Evolutionary conservation across 2,329 filamentous ascomycete genomes (phyloP), one percentile per base, ranked within the genome.

Genomic region (Dryadomyces quercus-mongolicae): DNA sequence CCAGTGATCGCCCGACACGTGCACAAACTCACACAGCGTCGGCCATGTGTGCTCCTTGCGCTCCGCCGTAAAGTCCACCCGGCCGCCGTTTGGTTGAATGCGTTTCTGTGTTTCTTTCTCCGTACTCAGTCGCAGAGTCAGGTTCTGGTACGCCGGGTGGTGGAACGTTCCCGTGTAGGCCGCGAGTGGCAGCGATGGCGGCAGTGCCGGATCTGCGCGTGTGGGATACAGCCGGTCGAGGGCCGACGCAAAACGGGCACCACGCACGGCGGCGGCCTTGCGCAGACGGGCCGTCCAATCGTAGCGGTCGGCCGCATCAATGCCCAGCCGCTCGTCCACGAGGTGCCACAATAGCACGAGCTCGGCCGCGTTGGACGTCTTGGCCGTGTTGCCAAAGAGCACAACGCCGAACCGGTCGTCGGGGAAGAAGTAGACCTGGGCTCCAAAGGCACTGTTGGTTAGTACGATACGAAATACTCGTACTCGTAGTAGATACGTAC

Each of bases 371-470:
- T 71, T 73, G 2, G 69, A 70, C 3, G 67, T 69, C 5, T 61
- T 13, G 9, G 66, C 69, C 21, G 71, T 74, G 54, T 79, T 80
- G 1, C 61, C 69, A 56, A 77, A 62, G 16, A 66, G 60, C 5
- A 72, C 67, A 12, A 75, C 61, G 3, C 71, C 73, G 56, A 67
- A 77, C 5, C 68, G 63, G 20, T 69, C 54, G 12, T 67, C 66
- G 0, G 75, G 74, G 48, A 78, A 64, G 60, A 74, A 73, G 50
- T 67, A 66, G 25, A 76, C 63, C 40, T 69, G 61, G 0, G 72
- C 66, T 5, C 70, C 72, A 56, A 71, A 75, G 5, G 69, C 73
- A 50, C 56, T 58, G 44, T 51, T 1, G 8, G 22, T 21, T 2
- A 12, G 50, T 4, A 16, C 15, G 36, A 9, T 13, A 5, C 36